Percentiles rank a stretch among this genome's conserved stretches.
Evolutionary conservation across 192 early-diverging fungal genomes (phyloP).

Genomic region (Backusella morwellensis): DNA sequence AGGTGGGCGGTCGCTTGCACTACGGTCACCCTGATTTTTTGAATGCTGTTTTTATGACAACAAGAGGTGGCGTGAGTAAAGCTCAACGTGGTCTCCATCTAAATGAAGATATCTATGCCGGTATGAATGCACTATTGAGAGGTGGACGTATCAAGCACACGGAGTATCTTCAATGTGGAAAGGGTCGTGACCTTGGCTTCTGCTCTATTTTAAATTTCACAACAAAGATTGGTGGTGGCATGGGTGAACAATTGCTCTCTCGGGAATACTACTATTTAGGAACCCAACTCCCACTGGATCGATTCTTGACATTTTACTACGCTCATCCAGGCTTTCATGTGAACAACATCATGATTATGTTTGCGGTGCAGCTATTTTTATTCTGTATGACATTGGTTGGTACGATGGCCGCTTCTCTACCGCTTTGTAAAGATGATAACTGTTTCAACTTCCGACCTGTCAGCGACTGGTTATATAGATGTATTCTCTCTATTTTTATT

Average conservation of each 20-base stretch:
- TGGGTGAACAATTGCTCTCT: conserved; percentile 79
- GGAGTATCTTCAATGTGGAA: conserved; percentile 79
- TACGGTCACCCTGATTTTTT: conserved; percentile 80
- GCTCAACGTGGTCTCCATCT: conserved; percentile 75
- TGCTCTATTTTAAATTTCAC: conserved; percentile 74
- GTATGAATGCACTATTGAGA: conserved; percentile 70
- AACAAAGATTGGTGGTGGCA: conserved; percentile 77
- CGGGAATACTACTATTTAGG: conserved; percentile 80
- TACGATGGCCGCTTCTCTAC: conserved; percentile 51
- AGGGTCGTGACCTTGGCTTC: conserved; percentile 75
- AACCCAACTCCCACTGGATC: conserved; percentile 67
- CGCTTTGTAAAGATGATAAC: conserved; percentile 45
- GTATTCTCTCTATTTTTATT: conserved; percentile 65
- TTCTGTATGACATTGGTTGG: conserved; percentile 62
- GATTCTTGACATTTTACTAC: conserved; percentile 74
- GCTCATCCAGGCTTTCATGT: conserved; percentile 76
- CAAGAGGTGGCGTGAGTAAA: conserved; percentile 72
- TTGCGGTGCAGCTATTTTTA: conserved; percentile 68
- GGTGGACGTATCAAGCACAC: conserved; percentile 75
- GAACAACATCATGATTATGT: conserved; percentile 76
- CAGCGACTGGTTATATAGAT: conserved; percentile 63
- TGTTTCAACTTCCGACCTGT: conserved; percentile 62
- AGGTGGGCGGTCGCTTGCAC: conserved; percentile 65
- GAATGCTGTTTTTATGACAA: conserved; percentile 73
- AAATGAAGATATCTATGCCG: conserved; percentile 82